Evolutionary conservation across 2,329 filamentous ascomycete genomes (phyloP).

Genomic region (Fusarium robinianum): DNA sequence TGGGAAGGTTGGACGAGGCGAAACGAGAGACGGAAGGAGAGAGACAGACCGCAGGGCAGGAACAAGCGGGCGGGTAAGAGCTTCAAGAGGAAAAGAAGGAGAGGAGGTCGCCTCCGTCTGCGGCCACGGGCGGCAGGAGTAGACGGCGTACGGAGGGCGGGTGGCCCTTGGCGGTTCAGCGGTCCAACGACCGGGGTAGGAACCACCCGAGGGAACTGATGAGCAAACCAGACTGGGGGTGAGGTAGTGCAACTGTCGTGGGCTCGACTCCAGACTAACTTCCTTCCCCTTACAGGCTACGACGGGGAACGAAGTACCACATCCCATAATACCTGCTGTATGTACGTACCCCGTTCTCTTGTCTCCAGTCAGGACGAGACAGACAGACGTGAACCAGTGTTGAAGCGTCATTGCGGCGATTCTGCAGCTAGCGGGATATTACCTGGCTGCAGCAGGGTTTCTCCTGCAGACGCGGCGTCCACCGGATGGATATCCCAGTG

Average conservation of each 20-base stretch:
- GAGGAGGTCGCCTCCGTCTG: conserved; percentile 31
- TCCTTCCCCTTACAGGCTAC: conserved; percentile 30
- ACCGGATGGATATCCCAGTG: conserved; percentile 10
- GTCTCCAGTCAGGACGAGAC: conserved; percentile 3
- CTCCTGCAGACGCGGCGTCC: conserved; percentile 35
- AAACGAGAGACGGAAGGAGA: conserved; percentile 30
- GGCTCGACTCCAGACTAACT: not conserved
- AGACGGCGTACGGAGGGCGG: not conserved
- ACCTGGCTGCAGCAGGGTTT: conserved; percentile 39
- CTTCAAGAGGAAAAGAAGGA: conserved; percentile 31
- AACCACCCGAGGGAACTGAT: conserved; percentile 19
- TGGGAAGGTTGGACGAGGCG: conserved; percentile 27
- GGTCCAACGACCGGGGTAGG: conserved; percentile 9
- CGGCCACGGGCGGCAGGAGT: conserved; percentile 30
- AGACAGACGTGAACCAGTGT: conserved; percentile 32
- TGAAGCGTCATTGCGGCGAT: conserved; percentile 34
- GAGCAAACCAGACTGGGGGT: conserved; percentile 7
- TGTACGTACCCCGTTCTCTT: not conserved
- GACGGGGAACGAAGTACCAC: too few relatives aligned
- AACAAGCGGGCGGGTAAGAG: conserved; percentile 29
- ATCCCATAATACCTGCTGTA: not conserved
- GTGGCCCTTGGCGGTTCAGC: not conserved
- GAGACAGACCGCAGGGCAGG: conserved; percentile 31
- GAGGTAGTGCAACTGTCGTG: not conserved
- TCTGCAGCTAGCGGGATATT: conserved; percentile 42